These are phyloP conservation scores for Aspergillus aculeatus DNA, from an alignment of 2,329 filamentous ascomycete genomes.

Conservation along the genomic window DNA sequence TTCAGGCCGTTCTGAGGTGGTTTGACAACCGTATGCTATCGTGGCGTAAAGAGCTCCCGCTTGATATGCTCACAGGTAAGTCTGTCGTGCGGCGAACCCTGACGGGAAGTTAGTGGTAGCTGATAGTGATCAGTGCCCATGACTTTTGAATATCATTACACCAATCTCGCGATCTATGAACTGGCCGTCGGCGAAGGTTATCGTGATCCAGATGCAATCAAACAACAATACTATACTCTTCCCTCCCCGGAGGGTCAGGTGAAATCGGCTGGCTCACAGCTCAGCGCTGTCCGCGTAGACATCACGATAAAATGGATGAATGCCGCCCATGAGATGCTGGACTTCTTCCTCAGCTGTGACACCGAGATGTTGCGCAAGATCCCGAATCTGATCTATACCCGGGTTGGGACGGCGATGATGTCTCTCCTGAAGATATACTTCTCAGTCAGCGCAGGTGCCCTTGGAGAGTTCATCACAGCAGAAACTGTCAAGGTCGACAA, in stretches of 20 bases:
- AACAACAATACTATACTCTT: slow-evolving; percentile 33
- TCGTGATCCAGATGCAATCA: slow-evolving; percentile 36
- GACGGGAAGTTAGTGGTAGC: not conserved
- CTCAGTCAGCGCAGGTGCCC: slow-evolving; percentile 29
- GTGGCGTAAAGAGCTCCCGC: slow-evolving; percentile 31
- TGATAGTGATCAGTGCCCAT: slow-evolving; percentile 13
- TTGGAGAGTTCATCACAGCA: slow-evolving; percentile 32
- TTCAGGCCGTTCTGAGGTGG: slow-evolving; percentile 35
- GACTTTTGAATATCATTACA: slow-evolving; percentile 19
- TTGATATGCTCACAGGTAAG: slow-evolving; percentile 32
- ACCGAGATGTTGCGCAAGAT: slow-evolving; percentile 34
- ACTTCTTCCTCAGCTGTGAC: slow-evolving; percentile 33
- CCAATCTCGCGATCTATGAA: slow-evolving; percentile 15
- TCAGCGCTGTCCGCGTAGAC: slow-evolving; percentile 37
- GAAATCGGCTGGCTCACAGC: slow-evolving; percentile 12
- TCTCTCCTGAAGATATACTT: slow-evolving; percentile 38
- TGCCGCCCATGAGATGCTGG: slow-evolving; percentile 34
- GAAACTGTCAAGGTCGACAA: slow-evolving; percentile 31
- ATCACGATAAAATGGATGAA: slow-evolving; percentile 41
- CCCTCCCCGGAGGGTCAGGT: slow-evolving; percentile 24
- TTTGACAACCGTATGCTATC: slow-evolving; percentile 37
- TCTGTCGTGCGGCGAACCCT: not conserved
- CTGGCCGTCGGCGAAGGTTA: slow-evolving; percentile 26
- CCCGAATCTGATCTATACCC: slow-evolving; percentile 35
- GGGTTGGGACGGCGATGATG: slow-evolving; percentile 32